A percentile compares a stretch with the other conserved stretches of the same genome.
phyloP scores from a whole-genome alignment of 192 early-diverging fungal genomes.

The Coemansia sp. region DNA sequence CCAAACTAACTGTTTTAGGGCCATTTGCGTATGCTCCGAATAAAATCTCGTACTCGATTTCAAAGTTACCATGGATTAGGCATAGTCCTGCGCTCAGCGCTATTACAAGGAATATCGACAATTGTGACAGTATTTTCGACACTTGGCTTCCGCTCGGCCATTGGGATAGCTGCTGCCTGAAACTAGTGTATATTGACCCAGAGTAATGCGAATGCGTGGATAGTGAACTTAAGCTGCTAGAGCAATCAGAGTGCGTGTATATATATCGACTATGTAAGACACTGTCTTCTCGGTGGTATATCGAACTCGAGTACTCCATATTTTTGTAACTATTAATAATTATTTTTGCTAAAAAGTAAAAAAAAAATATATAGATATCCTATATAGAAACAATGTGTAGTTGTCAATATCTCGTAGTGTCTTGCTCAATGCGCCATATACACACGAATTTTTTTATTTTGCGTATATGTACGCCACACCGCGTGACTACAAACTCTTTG shows the following conservation, averaged over 20 bases:
- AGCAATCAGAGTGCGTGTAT: slow-evolving; percentile 32
- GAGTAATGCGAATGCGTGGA: background rate
- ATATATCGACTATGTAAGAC: slow-evolving; percentile 8
- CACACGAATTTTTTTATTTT: background rate
- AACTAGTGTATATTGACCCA: background rate
- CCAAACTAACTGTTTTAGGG: background rate
- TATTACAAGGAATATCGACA: background rate
- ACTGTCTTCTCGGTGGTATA: slow-evolving; percentile 6
- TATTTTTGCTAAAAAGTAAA: no score
- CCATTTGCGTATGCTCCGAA: background rate
- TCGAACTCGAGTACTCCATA: background rate
- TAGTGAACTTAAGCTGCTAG: slow-evolving; percentile 29
- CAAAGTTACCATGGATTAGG: slow-evolving; percentile 21
- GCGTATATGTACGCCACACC: slow-evolving; percentile 5
- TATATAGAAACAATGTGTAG: background rate
- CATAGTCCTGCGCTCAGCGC: slow-evolving; percentile 21
- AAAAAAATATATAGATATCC: background rate
- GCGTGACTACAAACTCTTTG: background rate
- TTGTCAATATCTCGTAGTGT: background rate
- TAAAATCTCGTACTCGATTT: slow-evolving; percentile 11
- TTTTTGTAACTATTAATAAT: background rate
- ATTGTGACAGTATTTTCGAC: background rate
- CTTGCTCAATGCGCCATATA: background rate
- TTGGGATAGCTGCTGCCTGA: background rate
- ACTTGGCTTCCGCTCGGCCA: background rate